phyloP scores from a whole-genome alignment of 352 stramenopile species.

The Globisporangium lucens region DNA sequence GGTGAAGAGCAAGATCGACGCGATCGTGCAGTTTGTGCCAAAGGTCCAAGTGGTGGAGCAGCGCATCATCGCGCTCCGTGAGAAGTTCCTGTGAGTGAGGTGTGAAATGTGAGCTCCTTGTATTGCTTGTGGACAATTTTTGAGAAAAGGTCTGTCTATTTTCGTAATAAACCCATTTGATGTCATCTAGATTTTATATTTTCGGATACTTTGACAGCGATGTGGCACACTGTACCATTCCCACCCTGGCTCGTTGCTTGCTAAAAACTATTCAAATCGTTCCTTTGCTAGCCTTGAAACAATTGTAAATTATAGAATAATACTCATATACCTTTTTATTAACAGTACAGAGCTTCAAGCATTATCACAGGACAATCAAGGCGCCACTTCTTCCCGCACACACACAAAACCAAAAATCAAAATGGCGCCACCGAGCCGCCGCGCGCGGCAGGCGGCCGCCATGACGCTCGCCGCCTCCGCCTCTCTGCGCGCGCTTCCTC shows the following conservation, averaged over 20 bases:
- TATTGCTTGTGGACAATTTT: background rate
- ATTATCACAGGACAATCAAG: background rate
- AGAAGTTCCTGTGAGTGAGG: constrained; percentile 1
- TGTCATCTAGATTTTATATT: background rate
- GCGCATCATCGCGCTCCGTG: constrained; percentile 1
- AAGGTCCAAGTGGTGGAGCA: background rate
- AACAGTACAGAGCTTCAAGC: background rate
- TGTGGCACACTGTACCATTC: too few relatives aligned
- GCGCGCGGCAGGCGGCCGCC: background rate
- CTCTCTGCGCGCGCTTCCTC: constrained; percentile 12
- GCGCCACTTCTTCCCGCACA: background rate
- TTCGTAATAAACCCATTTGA: background rate
- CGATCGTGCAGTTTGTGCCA: constrained; percentile 5
- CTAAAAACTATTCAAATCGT: background rate
- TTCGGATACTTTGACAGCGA: background rate
- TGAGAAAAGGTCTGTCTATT: background rate
- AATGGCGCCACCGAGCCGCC: constrained; percentile 7
- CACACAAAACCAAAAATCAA: background rate
- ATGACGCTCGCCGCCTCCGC: constrained; percentile 8
- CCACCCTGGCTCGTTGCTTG: background rate
- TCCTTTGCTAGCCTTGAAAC: background rate
- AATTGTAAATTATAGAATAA: background rate
- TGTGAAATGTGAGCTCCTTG: background rate
- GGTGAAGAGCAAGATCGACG: constrained; percentile 16
- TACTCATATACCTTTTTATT: background rate